Conservation (phyloP, 176 grass and related monocot species). For the Pharus latifolius region DNA sequence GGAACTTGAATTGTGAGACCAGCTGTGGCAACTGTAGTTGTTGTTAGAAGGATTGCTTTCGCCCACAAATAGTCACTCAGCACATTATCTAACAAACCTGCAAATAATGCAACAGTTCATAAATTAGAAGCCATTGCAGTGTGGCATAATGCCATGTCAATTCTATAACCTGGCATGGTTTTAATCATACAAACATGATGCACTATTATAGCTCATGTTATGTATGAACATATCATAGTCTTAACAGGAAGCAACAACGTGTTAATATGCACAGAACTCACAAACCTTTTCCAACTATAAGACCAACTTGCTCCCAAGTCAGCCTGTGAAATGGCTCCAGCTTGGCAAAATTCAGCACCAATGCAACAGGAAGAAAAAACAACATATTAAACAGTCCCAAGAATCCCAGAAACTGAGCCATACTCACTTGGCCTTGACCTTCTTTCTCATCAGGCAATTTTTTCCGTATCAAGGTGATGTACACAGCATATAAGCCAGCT, state of each 20-base stretch:
- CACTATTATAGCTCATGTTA: background rate
- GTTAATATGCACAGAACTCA: background rate
- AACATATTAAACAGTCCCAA: slow-evolving; percentile 83
- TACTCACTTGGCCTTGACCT: slow-evolving; percentile 89
- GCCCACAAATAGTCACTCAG: slow-evolving; percentile 93
- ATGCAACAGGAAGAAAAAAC: slow-evolving; percentile 75
- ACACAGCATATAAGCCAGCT: slow-evolving; percentile 76
- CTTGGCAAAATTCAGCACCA: slow-evolving; percentile 76
- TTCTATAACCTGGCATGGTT: background rate
- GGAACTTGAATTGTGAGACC: slow-evolving; percentile 92
- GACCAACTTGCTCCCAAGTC: slow-evolving; percentile 88
- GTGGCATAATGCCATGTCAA: background rate
- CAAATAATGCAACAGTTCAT: background rate
- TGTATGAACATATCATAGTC: background rate
- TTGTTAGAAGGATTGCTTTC: slow-evolving; percentile 83
- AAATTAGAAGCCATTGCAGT: background rate
- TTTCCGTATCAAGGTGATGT: slow-evolving; percentile 90
- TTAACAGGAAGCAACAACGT: background rate
- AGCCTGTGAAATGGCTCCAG: slow-evolving; percentile 82
- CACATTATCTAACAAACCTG: slow-evolving; percentile 96
- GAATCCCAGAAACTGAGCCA: slow-evolving; percentile 94
- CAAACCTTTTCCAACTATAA: slow-evolving; percentile 94
- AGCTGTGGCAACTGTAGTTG: slow-evolving; percentile 91
- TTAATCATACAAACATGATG: background rate
- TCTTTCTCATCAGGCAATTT: slow-evolving; percentile 90